A percentile compares a stretch with the other conserved stretches of the same genome.
phyloP scores from a whole-genome alignment of 1,284 basidiomycete species.

The Boletus mariae region DNA sequence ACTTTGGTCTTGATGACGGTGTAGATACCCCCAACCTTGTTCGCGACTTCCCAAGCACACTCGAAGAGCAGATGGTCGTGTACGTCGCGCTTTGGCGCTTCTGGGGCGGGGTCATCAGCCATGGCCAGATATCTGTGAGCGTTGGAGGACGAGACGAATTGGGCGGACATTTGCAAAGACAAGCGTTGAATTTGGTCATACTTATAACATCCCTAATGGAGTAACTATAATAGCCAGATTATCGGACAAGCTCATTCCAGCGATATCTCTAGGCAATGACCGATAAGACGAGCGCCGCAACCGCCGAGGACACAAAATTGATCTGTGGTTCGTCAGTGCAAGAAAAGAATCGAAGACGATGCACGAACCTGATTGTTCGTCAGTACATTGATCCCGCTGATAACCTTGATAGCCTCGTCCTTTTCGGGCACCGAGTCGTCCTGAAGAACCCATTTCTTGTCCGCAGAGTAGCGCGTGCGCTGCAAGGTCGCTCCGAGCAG shows the following conservation, averaged over 20 bases:
- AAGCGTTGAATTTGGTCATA: background rate
- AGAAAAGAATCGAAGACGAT: background rate
- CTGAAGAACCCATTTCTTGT: conserved; percentile 64
- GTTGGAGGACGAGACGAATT: background rate
- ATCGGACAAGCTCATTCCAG: no score
- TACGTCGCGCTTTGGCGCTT: conserved; percentile 61
- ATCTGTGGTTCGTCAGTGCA: conserved; percentile 31
- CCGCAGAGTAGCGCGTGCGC: conserved; percentile 69
- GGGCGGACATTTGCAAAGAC: background rate
- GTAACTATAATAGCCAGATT: conserved; percentile 20
- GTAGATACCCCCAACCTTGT: conserved; percentile 99
- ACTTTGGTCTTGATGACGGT: conserved; percentile 99
- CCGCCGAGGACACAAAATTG: conserved; percentile 43
- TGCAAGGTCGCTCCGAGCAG: conserved; percentile 88
- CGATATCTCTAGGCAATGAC: conserved; percentile 16
- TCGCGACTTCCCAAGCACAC: conserved; percentile 92
- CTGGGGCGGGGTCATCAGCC: conserved; percentile 19
- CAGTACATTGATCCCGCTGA: conserved; percentile 72
- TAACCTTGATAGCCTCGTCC: conserved; percentile 42
- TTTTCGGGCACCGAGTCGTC: conserved; percentile 41
- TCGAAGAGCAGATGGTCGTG: conserved; percentile 81
- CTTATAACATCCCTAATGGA: conserved; percentile 15
- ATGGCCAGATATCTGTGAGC: conserved; percentile 10
- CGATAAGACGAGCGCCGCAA: conserved; percentile 38
- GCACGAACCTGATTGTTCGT: conserved; percentile 74